These are phyloP conservation scores for Moricandia moricandioides DNA, from an alignment of 345 rosid species.

Conservation along the genomic window DNA sequence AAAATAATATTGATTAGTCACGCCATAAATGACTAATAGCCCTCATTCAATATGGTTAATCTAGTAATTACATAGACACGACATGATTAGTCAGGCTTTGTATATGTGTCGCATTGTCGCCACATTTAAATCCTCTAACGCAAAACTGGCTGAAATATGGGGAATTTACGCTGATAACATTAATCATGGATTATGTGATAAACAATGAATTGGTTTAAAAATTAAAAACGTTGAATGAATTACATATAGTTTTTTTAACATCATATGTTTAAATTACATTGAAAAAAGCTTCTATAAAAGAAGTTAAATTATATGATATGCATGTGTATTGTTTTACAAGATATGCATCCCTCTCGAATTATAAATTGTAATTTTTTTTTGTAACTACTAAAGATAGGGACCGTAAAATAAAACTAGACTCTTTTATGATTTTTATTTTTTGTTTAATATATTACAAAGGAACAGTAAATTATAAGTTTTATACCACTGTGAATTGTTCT, in stretches of 20 bases:
- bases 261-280: too few species aligned
- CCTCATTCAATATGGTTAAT: constrained; percentile 18
- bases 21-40: constrained; percentile 2
- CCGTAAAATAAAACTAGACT: too few species aligned
- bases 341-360: too few species aligned
- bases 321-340: too few species aligned
- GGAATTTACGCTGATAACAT: neutral
- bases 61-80: constrained; percentile 25
- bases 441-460: too few species aligned
- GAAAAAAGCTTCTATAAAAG: too few species aligned
- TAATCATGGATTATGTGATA: neutral
- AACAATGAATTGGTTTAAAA: neutral
- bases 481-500: too few species aligned
- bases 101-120: constrained; percentile 39
- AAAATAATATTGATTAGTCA: neutral
- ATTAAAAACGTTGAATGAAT: neutral
- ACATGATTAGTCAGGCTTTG: constrained; percentile 41
- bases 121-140: constrained; percentile 13
- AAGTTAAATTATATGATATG: too few species aligned
- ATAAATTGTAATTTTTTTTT: too few species aligned
- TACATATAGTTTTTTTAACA: neutral
- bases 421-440: too few species aligned
- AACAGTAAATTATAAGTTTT: too few species aligned
- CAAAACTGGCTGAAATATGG: constrained; percentile 31
- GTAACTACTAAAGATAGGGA: too few species aligned